A percentile compares a stretch with the other conserved stretches of the same genome.
phyloP scores from a whole-genome alignment of 495 filamentous ascomycete genomes.

The Cudoniella acicularis region DNA sequence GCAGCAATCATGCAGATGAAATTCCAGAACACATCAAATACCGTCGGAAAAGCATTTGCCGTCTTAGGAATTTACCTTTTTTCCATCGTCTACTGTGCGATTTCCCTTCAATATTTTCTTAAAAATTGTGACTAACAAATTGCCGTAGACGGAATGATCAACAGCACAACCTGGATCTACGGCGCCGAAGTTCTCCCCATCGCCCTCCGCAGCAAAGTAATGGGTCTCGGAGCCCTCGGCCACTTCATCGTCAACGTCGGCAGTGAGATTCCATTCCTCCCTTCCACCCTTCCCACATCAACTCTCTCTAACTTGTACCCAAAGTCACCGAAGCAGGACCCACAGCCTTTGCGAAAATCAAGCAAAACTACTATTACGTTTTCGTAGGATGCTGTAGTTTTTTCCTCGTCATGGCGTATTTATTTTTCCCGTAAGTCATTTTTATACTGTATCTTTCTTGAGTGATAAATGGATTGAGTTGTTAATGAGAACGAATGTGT shows the following conservation, averaged over 20 bases:
- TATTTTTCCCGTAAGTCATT: conserved; percentile 48
- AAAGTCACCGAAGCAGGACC: conserved; percentile 55
- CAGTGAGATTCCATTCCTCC: conserved; percentile 29
- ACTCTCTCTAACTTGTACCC: no score
- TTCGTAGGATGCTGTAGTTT: conserved; percentile 49
- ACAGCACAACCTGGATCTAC: conserved; percentile 59
- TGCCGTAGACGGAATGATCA: conserved; percentile 49
- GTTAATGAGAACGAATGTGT: no score
- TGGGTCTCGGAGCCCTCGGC: conserved; percentile 53
- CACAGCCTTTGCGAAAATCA: conserved; percentile 54
- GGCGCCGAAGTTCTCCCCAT: conserved; percentile 57
- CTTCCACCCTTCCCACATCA: background rate
- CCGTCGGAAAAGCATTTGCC: conserved; percentile 56
- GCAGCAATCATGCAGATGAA: conserved; percentile 54
- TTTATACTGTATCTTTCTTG: no score
- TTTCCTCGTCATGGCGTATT: conserved; percentile 48
- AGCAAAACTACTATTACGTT: conserved; percentile 59
- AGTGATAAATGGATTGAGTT: no score
- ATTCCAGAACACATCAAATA: conserved; percentile 53
- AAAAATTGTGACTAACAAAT: conserved; percentile 16
- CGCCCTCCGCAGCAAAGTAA: conserved; percentile 53
- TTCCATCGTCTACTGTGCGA: conserved; percentile 51
- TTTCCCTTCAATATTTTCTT: background rate
- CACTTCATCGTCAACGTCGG: conserved; percentile 59
- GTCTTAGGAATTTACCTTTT: conserved; percentile 59